Percentiles rank a stretch among this genome's conserved stretches.
Evolutionary conservation across 2,329 filamentous ascomycete species (phyloP).

Genomic region (Coleophoma cylindrospora): DNA sequence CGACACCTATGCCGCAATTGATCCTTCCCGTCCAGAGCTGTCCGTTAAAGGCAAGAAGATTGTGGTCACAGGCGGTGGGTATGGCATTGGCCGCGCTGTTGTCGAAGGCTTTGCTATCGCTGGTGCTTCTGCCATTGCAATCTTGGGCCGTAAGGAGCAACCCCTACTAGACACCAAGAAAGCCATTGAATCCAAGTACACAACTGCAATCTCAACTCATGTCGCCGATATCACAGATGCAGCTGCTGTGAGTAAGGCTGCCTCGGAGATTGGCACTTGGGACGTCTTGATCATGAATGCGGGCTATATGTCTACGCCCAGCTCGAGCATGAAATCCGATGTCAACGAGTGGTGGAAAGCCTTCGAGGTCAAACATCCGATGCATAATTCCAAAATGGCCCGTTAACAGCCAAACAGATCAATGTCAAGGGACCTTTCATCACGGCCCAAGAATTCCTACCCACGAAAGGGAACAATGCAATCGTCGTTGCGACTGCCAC

Average conservation of each 20-base stretch:
- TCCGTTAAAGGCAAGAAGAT: slow-evolving; percentile 22
- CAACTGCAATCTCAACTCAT: not conserved
- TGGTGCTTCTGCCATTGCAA: not conserved
- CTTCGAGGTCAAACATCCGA: not conserved
- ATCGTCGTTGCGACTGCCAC: too few species aligned
- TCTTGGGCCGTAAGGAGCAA: not conserved
- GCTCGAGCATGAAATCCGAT: not conserved
- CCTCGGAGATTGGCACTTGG: slow-evolving; percentile 23
- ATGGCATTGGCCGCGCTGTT: not conserved
- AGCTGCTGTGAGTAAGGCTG: slow-evolving; percentile 9
- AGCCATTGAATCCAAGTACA: not conserved
- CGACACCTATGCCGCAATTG: slow-evolving; percentile 31
- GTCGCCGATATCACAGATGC: not conserved
- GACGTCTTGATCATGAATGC: not conserved
- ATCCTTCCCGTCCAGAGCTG: slow-evolving; percentile 25
- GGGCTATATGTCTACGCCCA: not conserved
- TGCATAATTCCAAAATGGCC: not conserved
- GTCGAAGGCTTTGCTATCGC: not conserved
- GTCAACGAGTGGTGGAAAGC: not conserved
- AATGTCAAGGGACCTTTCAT: not conserved
- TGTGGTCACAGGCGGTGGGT: slow-evolving; percentile 31
- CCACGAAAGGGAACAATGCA: not conserved
- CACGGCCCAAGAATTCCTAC: not conserved
- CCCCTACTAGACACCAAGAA: not conserved
- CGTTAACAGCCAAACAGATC: too few species aligned